A percentile compares a stretch with the other conserved stretches of the same genome.
Conservation (phyloP, 106 monocot species). For the Apostasia shenzhenica region DNA sequence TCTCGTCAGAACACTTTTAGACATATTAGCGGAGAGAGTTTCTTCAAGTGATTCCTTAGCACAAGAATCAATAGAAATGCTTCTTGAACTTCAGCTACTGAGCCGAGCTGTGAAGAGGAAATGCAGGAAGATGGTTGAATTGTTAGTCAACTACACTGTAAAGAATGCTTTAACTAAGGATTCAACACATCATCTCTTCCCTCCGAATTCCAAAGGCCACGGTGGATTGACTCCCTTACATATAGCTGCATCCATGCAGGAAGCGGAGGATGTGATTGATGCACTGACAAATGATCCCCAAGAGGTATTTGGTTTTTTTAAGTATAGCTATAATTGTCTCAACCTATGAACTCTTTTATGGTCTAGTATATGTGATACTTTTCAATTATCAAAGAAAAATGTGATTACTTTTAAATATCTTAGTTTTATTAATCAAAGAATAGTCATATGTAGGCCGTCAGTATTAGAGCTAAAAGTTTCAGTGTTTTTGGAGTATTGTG, state of each 20-base stretch:
- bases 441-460: no score
- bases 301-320: conserved; percentile 43
- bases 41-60: conserved; percentile 21
- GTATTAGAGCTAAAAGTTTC: no score
- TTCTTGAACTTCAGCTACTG: conserved; percentile 68
- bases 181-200: conserved; percentile 46
- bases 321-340: neutral
- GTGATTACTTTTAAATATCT: neutral
- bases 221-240: conserved; percentile 89
- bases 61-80: conserved; percentile 61
- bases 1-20: conserved; percentile 59
- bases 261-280: conserved; percentile 77
- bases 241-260: conserved; percentile 73
- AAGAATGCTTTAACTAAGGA: conserved; percentile 7
- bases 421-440: neutral
- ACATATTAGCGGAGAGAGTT: conserved; percentile 58
- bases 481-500: no score
- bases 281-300: conserved; percentile 91
- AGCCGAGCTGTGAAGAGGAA: conserved; percentile 87
- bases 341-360: neutral
- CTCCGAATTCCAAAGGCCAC: conserved; percentile 63
- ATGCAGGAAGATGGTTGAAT: conserved; percentile 79
- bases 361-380: neutral
- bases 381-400: neutral
- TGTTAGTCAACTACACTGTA: conserved; percentile 65